Conservation (phyloP, 2,329 filamentous ascomycete species). For the Arthrobotrys musiformis region DNA sequence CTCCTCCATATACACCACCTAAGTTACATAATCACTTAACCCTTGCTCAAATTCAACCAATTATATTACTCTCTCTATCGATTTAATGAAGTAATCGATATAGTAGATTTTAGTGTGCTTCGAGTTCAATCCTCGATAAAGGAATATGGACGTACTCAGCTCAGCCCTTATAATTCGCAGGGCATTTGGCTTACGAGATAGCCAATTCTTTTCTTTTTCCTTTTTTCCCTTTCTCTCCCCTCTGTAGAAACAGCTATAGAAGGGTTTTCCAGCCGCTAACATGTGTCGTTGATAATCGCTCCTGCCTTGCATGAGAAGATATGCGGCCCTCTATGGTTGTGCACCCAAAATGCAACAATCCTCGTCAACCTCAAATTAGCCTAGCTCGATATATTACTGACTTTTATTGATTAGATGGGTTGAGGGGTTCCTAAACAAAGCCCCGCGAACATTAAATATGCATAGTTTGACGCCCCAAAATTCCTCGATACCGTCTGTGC, state of each 20-base stretch:
- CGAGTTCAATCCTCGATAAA: too few species aligned
- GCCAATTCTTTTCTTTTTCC: too few species aligned
- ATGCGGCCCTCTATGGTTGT: background rate
- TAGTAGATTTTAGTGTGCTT: too few species aligned
- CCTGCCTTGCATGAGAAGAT: background rate
- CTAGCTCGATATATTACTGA: background rate
- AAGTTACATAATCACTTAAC: too few species aligned
- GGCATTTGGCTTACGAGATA: too few species aligned
- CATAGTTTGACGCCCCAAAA: conserved; percentile 1
- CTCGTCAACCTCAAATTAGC: background rate
- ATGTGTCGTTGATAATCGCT: conserved; percentile 1
- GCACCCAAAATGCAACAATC: background rate
- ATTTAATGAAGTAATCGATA: too few species aligned
- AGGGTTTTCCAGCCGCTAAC: background rate
- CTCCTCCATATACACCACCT: too few species aligned
- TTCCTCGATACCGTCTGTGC: background rate
- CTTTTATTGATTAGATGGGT: background rate
- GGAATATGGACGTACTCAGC: too few species aligned
- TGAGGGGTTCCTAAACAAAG: background rate
- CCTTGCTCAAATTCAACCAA: too few species aligned
- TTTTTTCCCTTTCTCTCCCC: too few species aligned
- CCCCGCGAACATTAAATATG: background rate
- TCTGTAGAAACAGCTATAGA: background rate
- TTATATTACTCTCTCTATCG: too few species aligned
- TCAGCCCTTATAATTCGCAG: too few species aligned